Evolutionary conservation across 225 moss, liverwort and hornwort genomes (phyloP).

Genomic region (Pseudoscleropodium purum): DNA sequence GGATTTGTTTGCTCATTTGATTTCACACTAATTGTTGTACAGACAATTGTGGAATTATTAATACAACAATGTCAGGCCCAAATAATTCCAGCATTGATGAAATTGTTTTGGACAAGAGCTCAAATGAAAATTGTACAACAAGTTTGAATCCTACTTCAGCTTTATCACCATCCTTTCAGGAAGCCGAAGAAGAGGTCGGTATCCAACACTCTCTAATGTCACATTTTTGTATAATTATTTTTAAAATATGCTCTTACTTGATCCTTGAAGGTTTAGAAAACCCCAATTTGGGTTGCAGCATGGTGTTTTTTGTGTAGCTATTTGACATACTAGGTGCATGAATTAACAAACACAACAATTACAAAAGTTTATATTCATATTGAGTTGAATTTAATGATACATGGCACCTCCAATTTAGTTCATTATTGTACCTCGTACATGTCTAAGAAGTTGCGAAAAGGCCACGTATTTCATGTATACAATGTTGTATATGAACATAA

Average conservation of each 20-base stretch:
- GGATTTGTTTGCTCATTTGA: neutral
- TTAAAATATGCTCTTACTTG: neutral
- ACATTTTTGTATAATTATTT: too few species aligned
- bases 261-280: accelerated
- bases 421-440: neutral
- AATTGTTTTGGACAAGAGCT: neutral
- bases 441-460: neutral
- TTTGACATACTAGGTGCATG: neutral
- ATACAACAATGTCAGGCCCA: neutral
- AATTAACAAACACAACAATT: neutral
- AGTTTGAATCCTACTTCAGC: neutral
- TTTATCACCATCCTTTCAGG: neutral
- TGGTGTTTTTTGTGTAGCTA: neutral
- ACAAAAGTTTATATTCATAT: neutral
- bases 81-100: neutral
- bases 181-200: neutral
- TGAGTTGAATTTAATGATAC: accelerated
- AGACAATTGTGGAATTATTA: neutral
- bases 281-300: accelerated
- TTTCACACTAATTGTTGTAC: neutral
- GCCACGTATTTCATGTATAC: accelerated
- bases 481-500: neutral
- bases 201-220: neutral
- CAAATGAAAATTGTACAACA: neutral
- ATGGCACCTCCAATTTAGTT: neutral